A percentile compares a stretch with the other conserved stretches of the same genome.
Evolutionary conservation across 164 flowering plant species (phyloP).

Genomic region (Cinnamomum micranthum): DNA sequence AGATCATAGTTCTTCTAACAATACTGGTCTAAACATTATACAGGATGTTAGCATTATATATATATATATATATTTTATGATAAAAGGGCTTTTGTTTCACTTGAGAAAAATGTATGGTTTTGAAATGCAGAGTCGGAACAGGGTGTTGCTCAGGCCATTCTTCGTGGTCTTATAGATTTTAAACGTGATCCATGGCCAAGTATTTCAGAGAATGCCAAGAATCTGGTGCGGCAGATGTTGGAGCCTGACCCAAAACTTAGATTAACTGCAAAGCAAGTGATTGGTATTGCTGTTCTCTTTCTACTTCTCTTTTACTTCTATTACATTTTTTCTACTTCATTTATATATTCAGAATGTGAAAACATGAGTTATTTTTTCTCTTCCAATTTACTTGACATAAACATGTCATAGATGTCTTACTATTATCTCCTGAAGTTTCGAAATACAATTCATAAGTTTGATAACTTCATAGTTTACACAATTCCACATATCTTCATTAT

Average conservation of each 20-base stretch:
- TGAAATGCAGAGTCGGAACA: constrained; percentile 78
- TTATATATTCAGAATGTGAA: too few relatives aligned
- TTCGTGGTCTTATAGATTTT: constrained; percentile 86
- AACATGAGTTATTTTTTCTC: too few relatives aligned
- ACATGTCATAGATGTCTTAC: too few relatives aligned
- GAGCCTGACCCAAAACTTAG: constrained; percentile 91
- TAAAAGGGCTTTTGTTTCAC: neutral
- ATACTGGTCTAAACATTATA: neutral
- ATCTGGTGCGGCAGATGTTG: constrained; percentile 82
- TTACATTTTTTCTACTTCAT: neutral
- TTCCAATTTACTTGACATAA: too few relatives aligned
- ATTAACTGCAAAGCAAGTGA: constrained; percentile 82
- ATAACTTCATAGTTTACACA: too few relatives aligned
- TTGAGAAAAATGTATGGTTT: constrained; percentile 1
- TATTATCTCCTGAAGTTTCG: too few relatives aligned
- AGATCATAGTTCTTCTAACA: neutral
- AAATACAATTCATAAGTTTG: too few relatives aligned
- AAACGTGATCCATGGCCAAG: constrained; percentile 95
- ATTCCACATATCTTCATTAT: too few relatives aligned
- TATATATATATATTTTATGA: neutral
- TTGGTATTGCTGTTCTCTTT: constrained; percentile 47
- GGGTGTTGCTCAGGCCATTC: constrained; percentile 96
- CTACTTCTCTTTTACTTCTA: neutral
- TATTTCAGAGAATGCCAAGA: constrained; percentile 86
- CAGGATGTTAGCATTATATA: neutral